A percentile compares a stretch with the other conserved stretches of the same genome.
Evolutionary conservation across 139 green algal species (phyloP).

Genomic region (Haematococcus sp.): DNA sequence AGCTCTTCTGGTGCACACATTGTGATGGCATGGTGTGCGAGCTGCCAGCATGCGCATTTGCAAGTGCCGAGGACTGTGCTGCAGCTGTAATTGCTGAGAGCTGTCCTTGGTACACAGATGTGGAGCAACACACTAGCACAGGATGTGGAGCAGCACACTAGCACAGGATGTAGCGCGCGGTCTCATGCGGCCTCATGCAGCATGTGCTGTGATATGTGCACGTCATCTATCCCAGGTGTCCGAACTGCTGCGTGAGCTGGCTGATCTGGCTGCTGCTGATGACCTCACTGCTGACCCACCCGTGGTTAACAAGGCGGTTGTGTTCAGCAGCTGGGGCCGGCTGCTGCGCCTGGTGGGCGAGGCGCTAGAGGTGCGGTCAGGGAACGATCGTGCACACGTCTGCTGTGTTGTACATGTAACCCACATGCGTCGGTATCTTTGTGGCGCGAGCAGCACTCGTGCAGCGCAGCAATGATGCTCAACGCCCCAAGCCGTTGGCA

Average conservation of each 20-base stretch:
- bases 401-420: not conserved
- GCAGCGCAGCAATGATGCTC: not conserved
- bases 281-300: no score
- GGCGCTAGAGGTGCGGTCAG: constrained; percentile 36
- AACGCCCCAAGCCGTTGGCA: no score
- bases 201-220: no score
- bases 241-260: constrained; percentile 47
- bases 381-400: not conserved
- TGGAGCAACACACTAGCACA: no score
- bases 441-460: not conserved
- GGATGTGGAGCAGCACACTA: no score
- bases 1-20: no score
- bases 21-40: not conserved
- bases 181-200: not conserved
- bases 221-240: constrained; percentile 48
- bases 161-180: no score
- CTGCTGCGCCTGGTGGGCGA: constrained; percentile 52
- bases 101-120: no score
- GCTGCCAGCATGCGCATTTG: no score
- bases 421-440: not conserved
- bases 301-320: constrained; percentile 19
- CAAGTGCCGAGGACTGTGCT: no score
- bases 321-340: constrained; percentile 39
- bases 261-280: constrained; percentile 22
- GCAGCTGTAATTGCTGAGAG: no score